Evolutionary conservation across 2,329 filamentous ascomycete genomes (phyloP), one percentile per base, ranked within the genome.

Genomic region (Ceratocystiopsis sp.): DNA sequence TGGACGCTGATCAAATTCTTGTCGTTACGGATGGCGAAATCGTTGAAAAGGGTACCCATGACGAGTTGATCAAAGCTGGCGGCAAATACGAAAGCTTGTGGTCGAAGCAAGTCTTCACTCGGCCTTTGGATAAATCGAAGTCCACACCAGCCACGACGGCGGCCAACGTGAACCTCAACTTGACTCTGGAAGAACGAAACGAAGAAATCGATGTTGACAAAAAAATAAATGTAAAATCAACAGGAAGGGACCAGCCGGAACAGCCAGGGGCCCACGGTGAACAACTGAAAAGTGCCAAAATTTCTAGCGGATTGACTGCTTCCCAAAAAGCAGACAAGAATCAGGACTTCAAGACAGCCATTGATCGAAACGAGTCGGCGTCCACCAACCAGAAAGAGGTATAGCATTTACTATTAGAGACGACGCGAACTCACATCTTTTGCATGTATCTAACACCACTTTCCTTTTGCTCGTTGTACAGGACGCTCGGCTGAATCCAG

Each of bases 1-100:
- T 79, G 62, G 77, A 78, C 49, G 76, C 78, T 3, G 75, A 82
- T 50, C 65, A 68, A 19, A 80, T 82, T 46, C 67, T 81, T 42
- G 78, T 82, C 11, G 66, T 83, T 38, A 66, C 71, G 37, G 65
- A 74, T 42, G 78, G 78, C 12, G 62, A 68, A 49, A 67, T 82
- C 40, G 63, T 73, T n/a, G 77, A 82, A 53, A 65, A 73, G 50
- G 78, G 78, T 10, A 68, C 58, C 35, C 78, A 82, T 46, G 64
- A 71, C 7, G 66, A 73, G 18, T 59, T 82, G 17, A 63, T 82
- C 40, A 57, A 62, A 12, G 59, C 64, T n/a, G 63, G 68, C 9
- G 77, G 78, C 3, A 69, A 72, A 59, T 83, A 81, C 50, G 67
- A 69, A 19, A 69, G 73, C 42, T 59, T 82, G 32, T 82, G 78